phyloP scores from a whole-genome alignment of 352 stramenopile species.

The Pythium aphanidermatum region DNA sequence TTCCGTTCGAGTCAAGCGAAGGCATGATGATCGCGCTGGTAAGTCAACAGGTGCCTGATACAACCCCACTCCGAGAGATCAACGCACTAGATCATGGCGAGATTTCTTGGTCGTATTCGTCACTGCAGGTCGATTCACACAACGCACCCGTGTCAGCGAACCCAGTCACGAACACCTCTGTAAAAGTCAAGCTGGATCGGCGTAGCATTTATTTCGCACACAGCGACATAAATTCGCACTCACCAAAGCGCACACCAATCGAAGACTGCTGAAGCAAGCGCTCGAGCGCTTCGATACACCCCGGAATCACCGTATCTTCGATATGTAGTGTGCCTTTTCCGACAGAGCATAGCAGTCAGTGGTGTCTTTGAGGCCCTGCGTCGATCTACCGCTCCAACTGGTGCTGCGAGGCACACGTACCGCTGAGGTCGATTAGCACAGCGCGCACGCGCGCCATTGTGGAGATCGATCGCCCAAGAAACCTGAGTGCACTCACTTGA shows the following conservation, averaged over 20 bases:
- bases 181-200: too few relatives aligned
- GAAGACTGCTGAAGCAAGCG: constrained; percentile 25
- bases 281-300: constrained; percentile 28
- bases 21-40: too few relatives aligned
- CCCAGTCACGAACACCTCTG: too few relatives aligned
- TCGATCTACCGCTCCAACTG: background rate
- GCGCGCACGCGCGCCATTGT: constrained; percentile 27
- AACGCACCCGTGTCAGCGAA: too few relatives aligned
- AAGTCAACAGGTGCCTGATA: background rate
- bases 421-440: constrained; percentile 50
- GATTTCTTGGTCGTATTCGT: constrained; percentile 73
- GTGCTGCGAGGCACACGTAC: constrained; percentile 25
- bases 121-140: constrained; percentile 22
- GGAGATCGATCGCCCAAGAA: too few relatives aligned
- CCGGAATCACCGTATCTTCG: constrained; percentile 37
- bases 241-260: constrained; percentile 45
- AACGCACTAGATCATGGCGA: constrained; percentile 28
- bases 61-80: too few relatives aligned
- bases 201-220: too few relatives aligned
- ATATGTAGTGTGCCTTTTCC: constrained; percentile 47
- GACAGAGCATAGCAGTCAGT: background rate
- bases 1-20: background rate
- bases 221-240: too few relatives aligned
- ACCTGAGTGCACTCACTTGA: too few relatives aligned
- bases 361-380: background rate